Base-by-base conservation (phyloP, 2,329 filamentous ascomycete genomes). In the Hypocrella siamensis region DNA sequence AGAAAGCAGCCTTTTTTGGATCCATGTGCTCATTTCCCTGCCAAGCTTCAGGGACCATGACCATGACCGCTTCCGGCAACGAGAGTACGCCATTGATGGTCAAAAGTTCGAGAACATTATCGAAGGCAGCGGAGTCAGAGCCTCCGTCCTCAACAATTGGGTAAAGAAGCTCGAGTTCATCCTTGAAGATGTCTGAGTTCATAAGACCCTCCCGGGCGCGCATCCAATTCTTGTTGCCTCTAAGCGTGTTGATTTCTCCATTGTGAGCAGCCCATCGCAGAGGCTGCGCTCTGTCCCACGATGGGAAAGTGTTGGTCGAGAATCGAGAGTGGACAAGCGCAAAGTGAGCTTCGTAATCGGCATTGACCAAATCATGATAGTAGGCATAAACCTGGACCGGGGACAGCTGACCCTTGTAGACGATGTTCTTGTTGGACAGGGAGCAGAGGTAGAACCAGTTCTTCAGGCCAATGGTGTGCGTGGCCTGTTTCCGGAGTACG, bases 181-280 rank as follows among this genome's bases (percentile, higher is more conserved):
- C 84, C 40, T 83, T 84, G 52, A 96, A 96, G 33, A 93, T 67
- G 42, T 86, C 77, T 2, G 88, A 96, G 52, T 84, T 81, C 70
- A 96, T 81, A 41, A 93, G 77, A 57, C 88, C 88, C 61, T 96
- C 88, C 50, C 88, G 78, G 39, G 88, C 88, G 45, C 86, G 79
- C 88, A 96, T 96, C 88, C 88, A 96, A 61, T 96, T 96, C 70
- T 96, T 96, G 66, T 96, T 96, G 38, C 88, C 88, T 52, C 88
- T 80, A 39, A 96, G 65, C 2, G 88, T 96, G 59, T 96, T 96
- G 53, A 96, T 96, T 62, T 96, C 88, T 67, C 88, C 88, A 56
- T 96, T 96, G 66, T 96, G 88, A 48, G 88, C 88, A 42, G 86
- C 86, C 88, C 88, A 96, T 59, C 88, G 75, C 41, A 96, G 64